Evolutionary conservation across 495 filamentous ascomycete species (phyloP).

Genomic region (Aspergillus affinis): DNA sequence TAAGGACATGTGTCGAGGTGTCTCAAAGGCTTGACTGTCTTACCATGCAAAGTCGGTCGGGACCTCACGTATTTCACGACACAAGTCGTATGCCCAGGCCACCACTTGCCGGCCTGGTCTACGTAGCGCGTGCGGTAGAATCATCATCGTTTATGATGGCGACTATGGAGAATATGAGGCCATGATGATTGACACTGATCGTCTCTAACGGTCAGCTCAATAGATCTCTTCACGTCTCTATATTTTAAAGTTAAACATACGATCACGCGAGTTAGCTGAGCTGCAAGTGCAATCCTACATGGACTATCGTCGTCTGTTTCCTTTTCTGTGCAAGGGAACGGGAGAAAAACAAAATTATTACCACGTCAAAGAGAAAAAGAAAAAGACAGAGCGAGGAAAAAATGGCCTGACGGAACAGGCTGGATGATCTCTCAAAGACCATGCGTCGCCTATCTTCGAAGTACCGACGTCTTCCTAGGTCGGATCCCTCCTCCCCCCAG

Average conservation of each 20-base stretch:
- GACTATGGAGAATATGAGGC: constrained; percentile 3
- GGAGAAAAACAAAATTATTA: background rate
- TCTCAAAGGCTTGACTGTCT: background rate
- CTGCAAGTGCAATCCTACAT: background rate
- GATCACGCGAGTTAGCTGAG: background rate
- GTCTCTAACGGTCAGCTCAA: constrained; percentile 9
- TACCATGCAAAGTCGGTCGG: background rate
- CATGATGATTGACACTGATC: constrained; percentile 9
- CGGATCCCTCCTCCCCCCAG: background rate
- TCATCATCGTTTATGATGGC: background rate
- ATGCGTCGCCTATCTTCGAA: background rate
- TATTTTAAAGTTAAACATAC: constrained; percentile 2
- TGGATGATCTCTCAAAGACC: background rate
- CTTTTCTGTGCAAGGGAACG: background rate
- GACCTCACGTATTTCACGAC: background rate
- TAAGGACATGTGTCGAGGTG: constrained; percentile 18
- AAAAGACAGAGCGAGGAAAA: background rate
- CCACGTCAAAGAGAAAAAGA: background rate
- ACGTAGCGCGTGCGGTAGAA: background rate
- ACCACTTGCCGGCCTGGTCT: constrained; percentile 6
- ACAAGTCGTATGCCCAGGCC: constrained; percentile 10
- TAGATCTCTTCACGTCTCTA: background rate
- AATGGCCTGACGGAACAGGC: background rate
- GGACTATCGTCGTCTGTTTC: background rate
- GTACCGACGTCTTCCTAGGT: background rate